Base-by-base conservation (phyloP, 2,329 filamentous ascomycete genomes). In the Diaporthe sp. region DNA sequence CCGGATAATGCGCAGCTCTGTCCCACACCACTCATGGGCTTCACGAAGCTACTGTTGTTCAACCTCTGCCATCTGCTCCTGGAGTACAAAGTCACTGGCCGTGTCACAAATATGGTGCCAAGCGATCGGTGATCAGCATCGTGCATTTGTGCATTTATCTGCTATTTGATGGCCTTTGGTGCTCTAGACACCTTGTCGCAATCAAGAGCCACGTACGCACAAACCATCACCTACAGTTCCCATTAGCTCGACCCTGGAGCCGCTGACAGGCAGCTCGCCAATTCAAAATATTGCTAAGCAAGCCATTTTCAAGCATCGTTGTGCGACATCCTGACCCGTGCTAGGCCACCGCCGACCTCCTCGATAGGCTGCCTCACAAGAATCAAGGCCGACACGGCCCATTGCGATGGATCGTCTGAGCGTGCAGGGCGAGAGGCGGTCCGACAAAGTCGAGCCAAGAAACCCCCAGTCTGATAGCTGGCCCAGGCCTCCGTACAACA, bases 401-500 rank as follows among this genome's bases (percentile, higher is more conserved):
- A 55, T 9, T 13, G 34, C 49, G 22, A 42, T 22, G 31, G 34
- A 8, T 12, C 47, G 42, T 28, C 65, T 22, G n/a, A 31, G n/a
- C 34, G 34, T 13, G 65, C 47, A 42, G 65, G 65, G 63, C 44
- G 63, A 31, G 39, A 22, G 22, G 31, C 44, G 28, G 61, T 22
- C 63, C 22, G 65, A 55, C 20, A 42, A n/a, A 55, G 20, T 42
- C 65, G 34, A 42, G 15, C 49, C 49, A 39, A 22, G 47, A 39
- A n/a, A 2, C 1, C 42, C 31, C 28, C 10, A 28, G n/a, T 28
- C 31, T 17, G 47, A 42, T 53, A 7, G n/a, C 39, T 47, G 68
- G 42, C 31, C 39, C 53, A 60, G 51, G 53, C 53, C 53, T 58
- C 51, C 25, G 39, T 71, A 12, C 53, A 22, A 31, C 49, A 68